Conservation (phyloP, 2,329 filamentous ascomycete species). For the Rugonectria rugulosa region DNA sequence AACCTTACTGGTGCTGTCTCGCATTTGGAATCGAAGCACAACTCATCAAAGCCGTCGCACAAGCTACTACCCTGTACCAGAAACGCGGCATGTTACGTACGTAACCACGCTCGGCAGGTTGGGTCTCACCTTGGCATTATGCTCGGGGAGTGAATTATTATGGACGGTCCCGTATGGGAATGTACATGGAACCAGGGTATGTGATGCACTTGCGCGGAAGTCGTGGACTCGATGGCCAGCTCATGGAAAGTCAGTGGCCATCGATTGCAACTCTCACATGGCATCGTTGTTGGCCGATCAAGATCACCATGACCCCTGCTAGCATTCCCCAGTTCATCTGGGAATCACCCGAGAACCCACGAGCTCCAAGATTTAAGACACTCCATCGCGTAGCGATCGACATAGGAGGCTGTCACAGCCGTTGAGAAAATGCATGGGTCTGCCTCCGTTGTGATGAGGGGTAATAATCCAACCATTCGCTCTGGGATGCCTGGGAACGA, state of each 20-base stretch:
- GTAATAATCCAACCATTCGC: background rate
- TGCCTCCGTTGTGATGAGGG: constrained; percentile 2
- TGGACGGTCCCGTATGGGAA: no score
- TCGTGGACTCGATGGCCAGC: constrained; percentile 26
- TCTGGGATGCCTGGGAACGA: constrained; percentile 2
- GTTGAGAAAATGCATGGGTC: constrained; percentile 6
- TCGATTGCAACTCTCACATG: constrained; percentile 12
- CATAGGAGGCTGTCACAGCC: constrained; percentile 27
- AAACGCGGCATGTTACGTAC: no score
- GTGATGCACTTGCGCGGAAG: no score
- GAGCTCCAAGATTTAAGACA: constrained; percentile 35
- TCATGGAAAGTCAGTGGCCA: constrained; percentile 20
- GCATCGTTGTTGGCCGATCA: constrained; percentile 29
- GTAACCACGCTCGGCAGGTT: no score
- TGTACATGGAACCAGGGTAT: no score
- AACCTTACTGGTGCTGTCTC: constrained; percentile 4
- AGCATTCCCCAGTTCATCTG: constrained; percentile 36
- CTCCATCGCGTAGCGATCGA: constrained; percentile 33
- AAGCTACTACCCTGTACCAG: constrained; percentile 12
- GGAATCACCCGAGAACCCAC: constrained; percentile 37
- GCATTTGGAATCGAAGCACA: background rate
- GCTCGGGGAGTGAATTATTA: no score
- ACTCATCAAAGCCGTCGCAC: background rate
- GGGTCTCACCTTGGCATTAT: no score
- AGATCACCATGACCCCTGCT: constrained; percentile 40